These are phyloP conservation scores for Phanerochaete sordida DNA, from an alignment of 768 basidiomycete species.

Conservation along the genomic window DNA sequence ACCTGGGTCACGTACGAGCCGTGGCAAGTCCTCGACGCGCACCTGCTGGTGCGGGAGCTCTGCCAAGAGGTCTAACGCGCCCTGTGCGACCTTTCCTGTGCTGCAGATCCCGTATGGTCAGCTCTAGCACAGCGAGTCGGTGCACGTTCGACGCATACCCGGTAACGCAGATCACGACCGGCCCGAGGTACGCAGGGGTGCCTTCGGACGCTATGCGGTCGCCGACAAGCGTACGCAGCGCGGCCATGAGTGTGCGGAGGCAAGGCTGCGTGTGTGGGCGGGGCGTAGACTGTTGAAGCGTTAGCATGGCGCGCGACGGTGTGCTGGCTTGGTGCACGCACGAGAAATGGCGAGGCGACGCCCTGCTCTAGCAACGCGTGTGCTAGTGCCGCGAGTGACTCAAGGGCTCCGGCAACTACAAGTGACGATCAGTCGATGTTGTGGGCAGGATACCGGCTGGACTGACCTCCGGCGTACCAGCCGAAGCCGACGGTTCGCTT, in stretches of 20 bases:
- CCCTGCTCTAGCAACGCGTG: conserved; percentile 77
- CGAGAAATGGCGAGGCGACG: conserved; percentile 79
- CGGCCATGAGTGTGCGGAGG: conserved; percentile 47
- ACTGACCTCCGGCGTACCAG: conserved; percentile 84
- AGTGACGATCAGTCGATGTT: neutral
- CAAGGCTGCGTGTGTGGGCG: conserved; percentile 74
- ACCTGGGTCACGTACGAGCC: conserved; percentile 54
- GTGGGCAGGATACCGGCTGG: neutral
- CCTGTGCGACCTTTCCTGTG: conserved; percentile 78
- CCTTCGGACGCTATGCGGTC: conserved; percentile 50
- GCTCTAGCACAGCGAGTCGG: neutral
- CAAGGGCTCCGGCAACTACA: conserved; percentile 79
- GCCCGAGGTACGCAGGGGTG: conserved; percentile 63
- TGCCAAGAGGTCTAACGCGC: conserved; percentile 65
- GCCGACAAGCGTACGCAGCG: conserved; percentile 55
- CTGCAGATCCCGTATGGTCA: conserved; percentile 31
- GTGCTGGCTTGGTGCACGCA: conserved; percentile 30
- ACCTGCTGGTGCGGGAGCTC: conserved; percentile 69
- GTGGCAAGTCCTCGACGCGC: conserved; percentile 50
- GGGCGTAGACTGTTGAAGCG: conserved; percentile 58
- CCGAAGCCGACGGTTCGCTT: conserved; percentile 88
- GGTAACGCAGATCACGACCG: conserved; percentile 78
- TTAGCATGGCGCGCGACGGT: neutral
- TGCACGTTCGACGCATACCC: conserved; percentile 44
- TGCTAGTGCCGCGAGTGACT: conserved; percentile 76